These are phyloP conservation scores for Yamadazyma epiphylla DNA, from an alignment of 1,139 yeast species.

Conservation along the genomic window DNA sequence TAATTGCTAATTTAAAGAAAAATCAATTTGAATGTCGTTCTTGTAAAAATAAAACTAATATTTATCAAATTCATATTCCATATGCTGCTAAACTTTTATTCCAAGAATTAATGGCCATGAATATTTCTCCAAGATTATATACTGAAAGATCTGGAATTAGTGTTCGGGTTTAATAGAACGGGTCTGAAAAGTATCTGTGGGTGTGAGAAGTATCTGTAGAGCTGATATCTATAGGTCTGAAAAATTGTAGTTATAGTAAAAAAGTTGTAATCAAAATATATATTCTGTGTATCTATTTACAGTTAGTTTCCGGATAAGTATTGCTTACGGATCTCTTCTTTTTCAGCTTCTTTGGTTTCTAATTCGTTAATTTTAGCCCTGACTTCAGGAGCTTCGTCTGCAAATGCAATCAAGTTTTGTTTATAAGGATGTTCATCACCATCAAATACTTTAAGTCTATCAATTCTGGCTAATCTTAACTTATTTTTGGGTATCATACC, in stretches of 20 bases:
- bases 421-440: conserved; percentile 87
- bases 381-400: conserved; percentile 68
- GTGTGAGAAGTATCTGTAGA: no score
- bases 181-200: no score
- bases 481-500: conserved; percentile 96
- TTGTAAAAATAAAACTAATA: conserved; percentile 96
- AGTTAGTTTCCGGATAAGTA: conserved; percentile 25
- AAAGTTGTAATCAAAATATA: conserved; percentile 1
- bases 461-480: conserved; percentile 73
- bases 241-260: background rate
- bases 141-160: conserved; percentile 55
- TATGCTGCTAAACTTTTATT: conserved; percentile 94
- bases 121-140: conserved; percentile 82
- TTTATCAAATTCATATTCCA: conserved; percentile 94
- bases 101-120: conserved; percentile 99
- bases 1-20: conserved; percentile 94
- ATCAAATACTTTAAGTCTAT: conserved; percentile 80
- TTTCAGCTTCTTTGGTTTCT: conserved; percentile 31
- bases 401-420: conserved; percentile 79
- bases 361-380: conserved; percentile 37
- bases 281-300: conserved; percentile 5
- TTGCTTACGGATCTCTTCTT: conserved; percentile 32
- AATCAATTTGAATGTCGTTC: conserved; percentile 98
- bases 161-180: conserved; percentile 32
- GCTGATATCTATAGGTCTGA: background rate